Conservation (phyloP, 139 green algal species). For the Deuterostichococcus epilithicus region DNA sequence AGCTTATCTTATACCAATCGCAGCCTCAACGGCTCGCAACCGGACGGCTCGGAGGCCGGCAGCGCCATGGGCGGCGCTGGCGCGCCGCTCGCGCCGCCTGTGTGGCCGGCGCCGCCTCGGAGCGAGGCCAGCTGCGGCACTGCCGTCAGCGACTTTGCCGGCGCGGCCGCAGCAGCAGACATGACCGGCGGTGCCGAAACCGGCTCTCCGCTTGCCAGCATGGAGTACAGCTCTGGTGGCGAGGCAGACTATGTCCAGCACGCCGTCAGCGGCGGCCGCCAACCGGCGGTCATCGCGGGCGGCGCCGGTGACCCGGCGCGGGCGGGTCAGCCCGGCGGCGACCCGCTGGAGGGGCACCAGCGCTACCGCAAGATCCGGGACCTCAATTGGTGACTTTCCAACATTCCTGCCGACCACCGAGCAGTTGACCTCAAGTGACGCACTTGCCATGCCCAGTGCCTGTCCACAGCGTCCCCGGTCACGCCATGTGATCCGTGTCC, state of each 20-base stretch:
- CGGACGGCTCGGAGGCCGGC: background rate
- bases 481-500: no score
- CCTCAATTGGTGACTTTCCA: conserved; percentile 11
- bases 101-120: background rate
- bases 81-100: no score
- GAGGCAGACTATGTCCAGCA: no score
- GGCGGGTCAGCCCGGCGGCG: background rate
- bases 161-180: no score
- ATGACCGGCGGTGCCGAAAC: background rate
- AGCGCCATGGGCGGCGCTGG: background rate
- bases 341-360: background rate
- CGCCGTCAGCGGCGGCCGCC: no score
- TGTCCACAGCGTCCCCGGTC: no score
- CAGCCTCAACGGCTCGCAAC: background rate
- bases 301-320: background rate
- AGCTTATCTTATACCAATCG: background rate
- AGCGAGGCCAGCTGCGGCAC: background rate
- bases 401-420: no score
- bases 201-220: background rate
- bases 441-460: no score
- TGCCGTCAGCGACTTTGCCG: background rate
- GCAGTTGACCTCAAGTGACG: conserved; percentile 36
- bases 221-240: background rate
- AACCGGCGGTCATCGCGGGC: background rate
- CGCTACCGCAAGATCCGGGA: conserved; percentile 8